Percentiles rank a stretch among this genome's conserved stretches.
These are phyloP conservation scores for Metschnikowia similis DNA, from an alignment of 805 yeast genomes.

Conservation along the genomic window DNA sequence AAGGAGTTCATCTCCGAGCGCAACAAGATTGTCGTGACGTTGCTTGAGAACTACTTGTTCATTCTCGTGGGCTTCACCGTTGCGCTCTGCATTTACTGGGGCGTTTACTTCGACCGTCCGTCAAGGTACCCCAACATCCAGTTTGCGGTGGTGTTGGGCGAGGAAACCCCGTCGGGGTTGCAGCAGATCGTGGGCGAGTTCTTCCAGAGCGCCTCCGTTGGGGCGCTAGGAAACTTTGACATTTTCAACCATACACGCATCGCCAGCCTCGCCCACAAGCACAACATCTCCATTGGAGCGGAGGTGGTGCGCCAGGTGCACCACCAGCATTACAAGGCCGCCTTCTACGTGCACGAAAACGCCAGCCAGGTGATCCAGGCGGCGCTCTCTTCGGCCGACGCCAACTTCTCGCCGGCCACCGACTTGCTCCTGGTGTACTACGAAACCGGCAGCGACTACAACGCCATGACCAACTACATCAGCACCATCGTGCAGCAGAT, in stretches of 20 bases:
- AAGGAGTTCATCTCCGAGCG: conserved; percentile 23
- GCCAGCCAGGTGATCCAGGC: conserved; percentile 23
- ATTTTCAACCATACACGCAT: conserved; percentile 20
- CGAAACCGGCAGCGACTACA: conserved; percentile 33
- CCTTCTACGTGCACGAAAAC: conserved; percentile 26
- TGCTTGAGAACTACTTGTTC: conserved; percentile 21
- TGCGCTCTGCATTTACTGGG: conserved; percentile 32
- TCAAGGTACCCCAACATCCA: conserved; percentile 20
- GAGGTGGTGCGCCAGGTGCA: conserved; percentile 29
- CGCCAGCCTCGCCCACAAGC: conserved; percentile 15
- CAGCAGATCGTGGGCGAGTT: conserved; percentile 14
- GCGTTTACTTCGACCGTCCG: conserved; percentile 23
- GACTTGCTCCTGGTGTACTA: conserved; percentile 24
- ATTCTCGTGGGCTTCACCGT: conserved; percentile 21
- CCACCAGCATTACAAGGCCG: conserved; percentile 29
- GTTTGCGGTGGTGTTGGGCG: conserved; percentile 27
- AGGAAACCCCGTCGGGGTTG: conserved; percentile 3
- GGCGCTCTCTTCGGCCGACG: conserved; percentile 16
- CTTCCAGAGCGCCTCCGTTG: conserved; percentile 21
- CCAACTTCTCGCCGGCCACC: conserved; percentile 17
- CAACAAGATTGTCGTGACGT: conserved; percentile 18
- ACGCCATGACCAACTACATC: conserved; percentile 25
- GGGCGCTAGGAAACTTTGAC: conserved; percentile 22
- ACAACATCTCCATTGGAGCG: conserved; percentile 21
- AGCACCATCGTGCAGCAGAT: conserved; percentile 16